Evolutionary conservation across 805 yeast species (phyloP).

Genomic region (Sugiyamaella smithiae): DNA sequence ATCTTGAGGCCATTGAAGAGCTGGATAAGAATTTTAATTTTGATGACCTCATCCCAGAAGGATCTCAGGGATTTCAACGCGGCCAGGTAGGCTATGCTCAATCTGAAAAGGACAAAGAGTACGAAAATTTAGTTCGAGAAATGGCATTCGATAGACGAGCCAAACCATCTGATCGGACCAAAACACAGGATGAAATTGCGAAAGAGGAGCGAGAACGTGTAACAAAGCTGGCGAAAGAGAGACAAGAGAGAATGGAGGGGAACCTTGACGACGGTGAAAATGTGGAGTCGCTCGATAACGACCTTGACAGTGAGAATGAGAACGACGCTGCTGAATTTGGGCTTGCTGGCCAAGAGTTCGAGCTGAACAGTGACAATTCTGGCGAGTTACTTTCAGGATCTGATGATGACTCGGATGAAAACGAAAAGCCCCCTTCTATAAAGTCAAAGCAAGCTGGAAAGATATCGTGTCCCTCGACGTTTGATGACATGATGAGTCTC

Average conservation of each 20-base stretch:
- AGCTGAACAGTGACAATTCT: slow-evolving; percentile 22
- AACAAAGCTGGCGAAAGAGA: slow-evolving; percentile 33
- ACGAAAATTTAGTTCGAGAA: slow-evolving; percentile 38
- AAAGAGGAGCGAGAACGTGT: slow-evolving; percentile 34
- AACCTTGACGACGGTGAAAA: slow-evolving; percentile 23
- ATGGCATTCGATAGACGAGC: slow-evolving; percentile 42
- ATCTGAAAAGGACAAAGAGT: slow-evolving; percentile 29
- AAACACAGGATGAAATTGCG: slow-evolving; percentile 42
- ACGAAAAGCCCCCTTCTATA: slow-evolving; percentile 40
- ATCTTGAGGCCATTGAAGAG: slow-evolving; percentile 35
- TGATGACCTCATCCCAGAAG: background rate
- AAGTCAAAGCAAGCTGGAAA: slow-evolving; percentile 34
- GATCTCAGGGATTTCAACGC: background rate
- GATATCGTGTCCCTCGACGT: slow-evolving; percentile 11
- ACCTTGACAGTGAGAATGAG: slow-evolving; percentile 23
- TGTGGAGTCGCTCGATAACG: slow-evolving; percentile 34
- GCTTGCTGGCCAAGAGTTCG: slow-evolving; percentile 21
- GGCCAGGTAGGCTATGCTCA: background rate
- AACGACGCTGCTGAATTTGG: slow-evolving; percentile 44
- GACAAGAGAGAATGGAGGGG: slow-evolving; percentile 39
- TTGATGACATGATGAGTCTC: slow-evolving; percentile 7
- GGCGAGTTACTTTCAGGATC: no score
- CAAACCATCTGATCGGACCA: slow-evolving; percentile 41
- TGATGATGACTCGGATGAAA: slow-evolving; percentile 28
- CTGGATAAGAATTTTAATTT: slow-evolving; percentile 36